Evolutionary conservation across 2,329 filamentous ascomycete genomes (phyloP), one percentile per base, ranked within the genome.

Genomic region (Colletotrichum sp.): DNA sequence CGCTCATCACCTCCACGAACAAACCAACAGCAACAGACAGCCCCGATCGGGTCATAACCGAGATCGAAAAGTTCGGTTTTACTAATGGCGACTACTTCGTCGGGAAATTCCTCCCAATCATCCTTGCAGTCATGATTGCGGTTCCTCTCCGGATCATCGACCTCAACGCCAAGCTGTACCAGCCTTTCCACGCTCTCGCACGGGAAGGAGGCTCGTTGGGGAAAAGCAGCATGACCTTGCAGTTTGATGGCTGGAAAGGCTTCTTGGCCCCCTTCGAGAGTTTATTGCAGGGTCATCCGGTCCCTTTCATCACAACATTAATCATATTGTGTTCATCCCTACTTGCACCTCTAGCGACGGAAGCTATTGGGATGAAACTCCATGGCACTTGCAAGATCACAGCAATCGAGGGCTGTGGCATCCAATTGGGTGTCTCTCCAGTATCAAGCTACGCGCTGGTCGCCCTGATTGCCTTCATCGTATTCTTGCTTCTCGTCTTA

Each of bases 131-230:
- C 1, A 68, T 84, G 16, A 80, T 87, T 3, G 82, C 83, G 12
- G 84, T 87, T 63, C 83, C 84, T 0, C 82, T 88, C 39, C 83
- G 86, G 4, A 82, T 87, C 24, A 78, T 88, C 69, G 85, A 87
- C 74, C 80, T 83, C 67, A 84, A 85, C 71, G 85, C 82, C 1
- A 85, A 86, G 68, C 81, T 86, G 13, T 87, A 85, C 57, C 86
- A 87, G 72, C 87, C 87, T 2, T 88, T 88, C 78, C 85, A 86
- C 67, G 83, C 85, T 1, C 80, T 90, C 3, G 81, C 84, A 8
- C 80, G 79, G 10, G 77, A 81, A 0, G 79, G 80, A 1, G 88
- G 87, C 7, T 85, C 85, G 0, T 67, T 79, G 0, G 88, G 88
- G 0, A 78, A 79, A 0, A 83, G 88, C 36, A 88, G 87, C 0